Evolutionary conservation across 192 early-diverging fungal genomes (phyloP), one percentile per base, ranked within the genome.

Genomic region (Funneliformis geosporum): DNA sequence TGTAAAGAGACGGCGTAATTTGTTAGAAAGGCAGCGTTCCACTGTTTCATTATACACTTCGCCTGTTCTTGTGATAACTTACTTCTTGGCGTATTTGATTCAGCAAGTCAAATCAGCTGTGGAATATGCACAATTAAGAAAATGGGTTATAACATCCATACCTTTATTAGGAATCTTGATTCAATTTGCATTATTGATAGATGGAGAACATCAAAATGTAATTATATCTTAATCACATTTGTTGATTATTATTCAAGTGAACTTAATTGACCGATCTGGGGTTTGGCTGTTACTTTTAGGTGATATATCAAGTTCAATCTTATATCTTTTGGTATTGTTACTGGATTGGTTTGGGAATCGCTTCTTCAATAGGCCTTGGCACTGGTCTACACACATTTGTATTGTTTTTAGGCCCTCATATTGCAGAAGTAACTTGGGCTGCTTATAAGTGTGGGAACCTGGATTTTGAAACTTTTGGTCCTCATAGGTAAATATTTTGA

Each of bases 381-480:
- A 95, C 96, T 2, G 97, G 97, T 8, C 86, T 98, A 73, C 97
- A 97, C 84, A 97, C 97, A 8, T 98, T 98, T 85, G 89, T 97
- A 40, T 85, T 98, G 16, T 98, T 98, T 78, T 85, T 98, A 42
- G 96, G 95, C 5, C 97, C 97, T 8, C 92, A 95, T 76, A 95
- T 98, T 75, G 96, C 92, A 0, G 90, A 95, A 60, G 94, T 95
- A n/a, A 97, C 97, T 8, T 84, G 96, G 43, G 91, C 93, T 0
- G 97, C 97, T 4, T 95, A 96, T 85, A 84, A 90, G 61, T 97
- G 96, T 75, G 87, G 90, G 1, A 86, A 87, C 71, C 82, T 94
- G 23, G 82, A 92, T 75, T 96, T 96, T 85, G 84, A 89, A n/a
- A 91, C 90, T 18, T 81, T 88, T 50, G 94, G 95, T 8, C 86